phyloP scores from a whole-genome alignment of 1,284 basidiomycete species.

The Puccinia coronata region DNA sequence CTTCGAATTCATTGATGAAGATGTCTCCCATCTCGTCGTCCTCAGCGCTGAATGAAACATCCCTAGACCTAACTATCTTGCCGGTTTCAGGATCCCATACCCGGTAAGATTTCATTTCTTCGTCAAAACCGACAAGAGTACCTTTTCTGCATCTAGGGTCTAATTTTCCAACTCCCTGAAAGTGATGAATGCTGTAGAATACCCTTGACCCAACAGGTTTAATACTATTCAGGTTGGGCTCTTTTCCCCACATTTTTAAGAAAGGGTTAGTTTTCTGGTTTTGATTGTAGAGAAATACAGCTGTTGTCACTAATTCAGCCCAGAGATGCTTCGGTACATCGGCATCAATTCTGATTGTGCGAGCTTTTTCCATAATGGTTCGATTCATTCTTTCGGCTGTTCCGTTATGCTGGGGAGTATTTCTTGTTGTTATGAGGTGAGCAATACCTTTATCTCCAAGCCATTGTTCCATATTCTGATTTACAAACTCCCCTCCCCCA shows the following conservation, averaged over 20 bases:
- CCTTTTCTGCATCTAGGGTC: constrained; percentile 18
- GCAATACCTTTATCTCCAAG: constrained; percentile 20
- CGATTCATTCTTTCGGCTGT: constrained; percentile 31
- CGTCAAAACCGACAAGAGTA: constrained; percentile 13
- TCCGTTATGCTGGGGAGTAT: constrained; percentile 42
- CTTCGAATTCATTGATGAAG: not conserved
- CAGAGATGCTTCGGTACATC: constrained; percentile 2
- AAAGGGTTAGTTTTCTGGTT: constrained; percentile 24
- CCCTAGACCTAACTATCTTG: constrained; percentile 26
- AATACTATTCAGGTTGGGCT: constrained; percentile 13
- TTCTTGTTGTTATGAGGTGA: constrained; percentile 17
- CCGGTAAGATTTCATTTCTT: constrained; percentile 14
- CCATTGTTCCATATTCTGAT: constrained; percentile 13
- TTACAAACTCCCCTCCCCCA: constrained; percentile 38
- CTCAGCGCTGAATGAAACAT: constrained; percentile 10
- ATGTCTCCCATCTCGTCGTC: not conserved
- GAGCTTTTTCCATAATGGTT: constrained; percentile 24
- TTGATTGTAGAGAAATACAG: not conserved
- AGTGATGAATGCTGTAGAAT: constrained; percentile 15
- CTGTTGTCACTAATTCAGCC: constrained; percentile 34
- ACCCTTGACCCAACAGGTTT: not conserved
- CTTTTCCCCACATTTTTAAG: not conserved
- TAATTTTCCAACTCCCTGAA: constrained; percentile 8
- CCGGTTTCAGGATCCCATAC: constrained; percentile 13
- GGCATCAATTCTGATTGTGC: not conserved